phyloP scores from a whole-genome alignment of 2,329 filamentous ascomycete genomes.

The Catunica adiposa region DNA sequence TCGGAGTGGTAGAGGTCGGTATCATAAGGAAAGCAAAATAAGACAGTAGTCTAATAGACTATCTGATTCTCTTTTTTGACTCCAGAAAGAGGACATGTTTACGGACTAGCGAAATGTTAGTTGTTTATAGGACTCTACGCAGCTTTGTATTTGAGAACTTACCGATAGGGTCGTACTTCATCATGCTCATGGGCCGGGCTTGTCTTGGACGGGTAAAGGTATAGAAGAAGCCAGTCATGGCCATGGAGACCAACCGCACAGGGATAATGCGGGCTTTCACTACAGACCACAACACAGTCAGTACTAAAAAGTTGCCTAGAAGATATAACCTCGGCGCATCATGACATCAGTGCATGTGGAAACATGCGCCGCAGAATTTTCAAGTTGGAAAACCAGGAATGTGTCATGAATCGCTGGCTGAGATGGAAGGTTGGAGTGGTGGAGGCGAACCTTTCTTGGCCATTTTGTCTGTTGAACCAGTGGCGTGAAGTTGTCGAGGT shows the following conservation, averaged over 20 bases:
- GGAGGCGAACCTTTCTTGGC: conserved; percentile 23
- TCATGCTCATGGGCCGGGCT: conserved; percentile 77
- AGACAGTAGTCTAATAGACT: conserved; percentile 16
- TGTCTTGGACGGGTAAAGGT: conserved; percentile 70
- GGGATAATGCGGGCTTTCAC: conserved; percentile 83
- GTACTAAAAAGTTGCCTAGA: background rate
- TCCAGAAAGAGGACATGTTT: conserved; percentile 94
- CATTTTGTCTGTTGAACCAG: conserved; percentile 17
- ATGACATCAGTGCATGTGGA: background rate
- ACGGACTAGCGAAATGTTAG: conserved; percentile 44
- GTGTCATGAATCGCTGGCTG: background rate
- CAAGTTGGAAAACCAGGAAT: background rate
- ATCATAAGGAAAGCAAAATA: background rate
- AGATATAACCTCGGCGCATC: background rate
- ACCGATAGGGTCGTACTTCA: conserved; percentile 98
- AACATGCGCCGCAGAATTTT: background rate
- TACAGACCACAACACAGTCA: conserved; percentile 22
- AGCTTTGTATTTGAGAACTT: conserved; percentile 19
- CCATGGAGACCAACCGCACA: conserved; percentile 94
- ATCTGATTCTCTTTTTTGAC: conserved; percentile 62
- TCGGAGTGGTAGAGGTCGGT: background rate
- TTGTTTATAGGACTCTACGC: background rate
- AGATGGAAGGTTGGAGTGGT: background rate
- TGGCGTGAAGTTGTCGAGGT: background rate
- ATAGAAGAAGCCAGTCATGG: conserved; percentile 95